phyloP scores from a whole-genome alignment of 169 alveolate genomes.

The Babesia caballi region DNA sequence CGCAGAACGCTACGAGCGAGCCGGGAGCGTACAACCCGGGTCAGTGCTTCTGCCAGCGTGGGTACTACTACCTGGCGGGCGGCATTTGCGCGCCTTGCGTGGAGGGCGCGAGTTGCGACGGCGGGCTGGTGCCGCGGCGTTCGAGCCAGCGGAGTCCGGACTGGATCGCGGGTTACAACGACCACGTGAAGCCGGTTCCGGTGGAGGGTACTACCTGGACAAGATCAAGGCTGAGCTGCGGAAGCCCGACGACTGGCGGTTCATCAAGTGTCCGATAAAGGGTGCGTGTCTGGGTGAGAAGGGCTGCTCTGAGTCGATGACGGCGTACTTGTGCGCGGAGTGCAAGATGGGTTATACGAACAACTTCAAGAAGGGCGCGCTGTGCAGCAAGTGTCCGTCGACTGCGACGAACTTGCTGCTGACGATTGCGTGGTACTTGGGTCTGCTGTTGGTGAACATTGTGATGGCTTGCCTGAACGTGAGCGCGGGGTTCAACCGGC shows the following conservation, averaged over 20 bases:
- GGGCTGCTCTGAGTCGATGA: constrained; percentile 76
- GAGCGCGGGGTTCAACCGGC: constrained; percentile 80
- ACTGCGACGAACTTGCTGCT: constrained; percentile 54
- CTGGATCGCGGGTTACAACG: constrained; percentile 34
- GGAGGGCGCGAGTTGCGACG: constrained; percentile 80
- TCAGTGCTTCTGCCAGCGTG: constrained; percentile 80
- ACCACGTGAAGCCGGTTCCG: constrained; percentile 80
- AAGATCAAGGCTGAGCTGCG: constrained; percentile 63
- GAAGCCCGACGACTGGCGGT: constrained; percentile 80
- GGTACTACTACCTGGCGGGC: constrained; percentile 72
- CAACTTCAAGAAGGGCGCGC: constrained; percentile 66
- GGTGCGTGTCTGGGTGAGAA: constrained; percentile 76
- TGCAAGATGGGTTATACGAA: constrained; percentile 80
- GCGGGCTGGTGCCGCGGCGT: constrained; percentile 63
- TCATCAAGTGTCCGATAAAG: constrained; percentile 78
- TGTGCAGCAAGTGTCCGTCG: constrained; percentile 75
- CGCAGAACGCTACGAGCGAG: constrained; percentile 75
- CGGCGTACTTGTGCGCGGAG: constrained; percentile 79
- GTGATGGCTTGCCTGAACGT: constrained; percentile 81
- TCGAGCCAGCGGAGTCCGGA: no score
- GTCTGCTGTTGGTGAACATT: constrained; percentile 71
- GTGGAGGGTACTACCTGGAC: constrained; percentile 76
- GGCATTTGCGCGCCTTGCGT: constrained; percentile 78
- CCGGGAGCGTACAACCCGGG: constrained; percentile 75
- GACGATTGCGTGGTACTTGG: constrained; percentile 62